Base-by-base conservation (phyloP, 495 filamentous ascomycete genomes). In the Trichoderma asperelloides region DNA sequence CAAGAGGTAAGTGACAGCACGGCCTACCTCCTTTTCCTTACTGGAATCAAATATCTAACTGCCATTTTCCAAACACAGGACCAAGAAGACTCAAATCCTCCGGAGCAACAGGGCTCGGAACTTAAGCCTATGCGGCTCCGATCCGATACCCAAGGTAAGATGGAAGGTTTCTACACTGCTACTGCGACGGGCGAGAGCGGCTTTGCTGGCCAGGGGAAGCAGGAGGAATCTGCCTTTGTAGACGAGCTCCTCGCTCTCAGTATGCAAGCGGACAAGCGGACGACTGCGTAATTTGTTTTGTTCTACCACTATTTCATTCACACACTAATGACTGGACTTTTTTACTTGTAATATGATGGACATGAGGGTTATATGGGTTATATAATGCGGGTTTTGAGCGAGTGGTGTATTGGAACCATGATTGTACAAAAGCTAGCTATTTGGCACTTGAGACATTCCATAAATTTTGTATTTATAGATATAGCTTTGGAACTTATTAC, bases 1-100 rank as follows among this genome's bases (percentile, higher is more conserved):
- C 25, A 71, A 70, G 49, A 72, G 64, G 62, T 60, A 69, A 62
- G 66, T 67, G 13, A 71, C 69, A 45, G 68, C 70, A 28, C 69
- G 66, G 7, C 65, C 68, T 13, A 68, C 45, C 12, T 63, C 62
- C 16, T 37, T n/a, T 3, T 33, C 23, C 21, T 37, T 33, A 1
- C 2, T 5, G 21, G 27, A 37, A 33, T 63, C 25, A 63, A 33
- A 27, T 15, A 37, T n/a, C 16, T 37, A n/a, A n/a, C 7, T 63
- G 62, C 62, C 28, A 9, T 9, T n/a, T n/a, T 63, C 16, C 62
- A n/a, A 63, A 27, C 21, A 37, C 21, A 37, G 62, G 27, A 33
- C 21, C 55, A 63, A 37, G 62, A 63, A 63, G 62, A 43, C 41
- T 43, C 41, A 43, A 43, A 43, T 43, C 41, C 41, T 43, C 41